Percentiles rank a stretch among this genome's conserved stretches.
These are phyloP conservation scores for Chaetomium cochliodes DNA, from an alignment of 495 filamentous ascomycete genomes.

Conservation along the genomic window DNA sequence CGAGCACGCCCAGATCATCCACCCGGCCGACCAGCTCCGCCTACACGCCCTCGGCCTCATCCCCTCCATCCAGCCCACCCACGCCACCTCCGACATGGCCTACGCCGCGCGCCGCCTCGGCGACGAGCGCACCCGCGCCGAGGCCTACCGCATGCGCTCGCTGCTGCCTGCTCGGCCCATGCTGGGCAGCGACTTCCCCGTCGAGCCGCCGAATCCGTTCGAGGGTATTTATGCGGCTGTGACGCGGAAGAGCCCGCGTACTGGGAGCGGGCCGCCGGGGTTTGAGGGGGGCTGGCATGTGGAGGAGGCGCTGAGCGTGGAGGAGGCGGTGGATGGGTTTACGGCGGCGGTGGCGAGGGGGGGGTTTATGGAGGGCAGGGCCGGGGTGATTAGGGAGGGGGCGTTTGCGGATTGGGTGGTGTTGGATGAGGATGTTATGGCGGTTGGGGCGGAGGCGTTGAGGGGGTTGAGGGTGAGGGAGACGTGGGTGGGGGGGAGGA, in stretches of 20 bases:
- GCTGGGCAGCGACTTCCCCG: constrained; percentile 64
- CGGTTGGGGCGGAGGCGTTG: constrained; percentile 44
- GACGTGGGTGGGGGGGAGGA: constrained; percentile 61
- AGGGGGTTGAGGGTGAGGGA: constrained; percentile 53
- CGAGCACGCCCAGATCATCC: constrained; percentile 65
- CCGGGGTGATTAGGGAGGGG: constrained; percentile 53
- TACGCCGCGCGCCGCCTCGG: constrained; percentile 60
- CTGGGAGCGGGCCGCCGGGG: constrained; percentile 47
- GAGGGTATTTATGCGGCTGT: constrained; percentile 64
- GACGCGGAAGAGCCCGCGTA: constrained; percentile 52
- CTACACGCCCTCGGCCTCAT: constrained; percentile 57
- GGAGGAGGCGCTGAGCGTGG: constrained; percentile 52
- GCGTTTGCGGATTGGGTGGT: constrained; percentile 64
- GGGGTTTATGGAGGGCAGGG: constrained; percentile 51
- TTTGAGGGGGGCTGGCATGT: constrained; percentile 51
- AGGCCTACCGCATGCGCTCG: constrained; percentile 60
- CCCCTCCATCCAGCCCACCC: constrained; percentile 66
- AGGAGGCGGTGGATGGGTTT: constrained; percentile 57
- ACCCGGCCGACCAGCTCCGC: constrained; percentile 56
- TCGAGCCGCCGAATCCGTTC: constrained; percentile 60
- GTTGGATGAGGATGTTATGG: constrained; percentile 48
- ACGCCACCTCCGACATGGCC: constrained; percentile 62
- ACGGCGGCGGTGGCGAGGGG: constrained; percentile 48
- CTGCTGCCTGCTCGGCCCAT: constrained; percentile 48
- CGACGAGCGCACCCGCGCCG: constrained; percentile 41